Evolutionary conservation across 2,329 filamentous ascomycete species (phyloP).

Genomic region (Cyphellophora europaea): DNA sequence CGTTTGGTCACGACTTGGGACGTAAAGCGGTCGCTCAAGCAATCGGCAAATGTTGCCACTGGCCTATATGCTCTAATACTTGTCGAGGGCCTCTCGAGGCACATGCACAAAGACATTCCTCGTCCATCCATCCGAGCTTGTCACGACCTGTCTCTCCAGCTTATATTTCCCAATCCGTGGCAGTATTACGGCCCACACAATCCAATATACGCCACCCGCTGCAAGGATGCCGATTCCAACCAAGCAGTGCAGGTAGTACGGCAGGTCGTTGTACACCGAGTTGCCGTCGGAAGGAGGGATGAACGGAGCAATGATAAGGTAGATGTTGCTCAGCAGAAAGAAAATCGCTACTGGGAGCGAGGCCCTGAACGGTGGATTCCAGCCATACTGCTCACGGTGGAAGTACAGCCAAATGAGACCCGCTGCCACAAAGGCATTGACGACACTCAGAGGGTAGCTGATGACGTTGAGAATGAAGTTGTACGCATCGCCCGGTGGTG

Average conservation of each 20-base stretch:
- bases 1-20: no score
- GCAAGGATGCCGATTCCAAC: constrained; percentile 42
- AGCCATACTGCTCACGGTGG: constrained; percentile 22
- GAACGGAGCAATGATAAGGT: constrained; percentile 43
- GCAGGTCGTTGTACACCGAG: constrained; percentile 43
- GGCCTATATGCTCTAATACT: neutral
- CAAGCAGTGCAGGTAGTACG: constrained; percentile 45
- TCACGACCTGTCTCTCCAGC: constrained; percentile 47
- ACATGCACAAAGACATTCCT: constrained; percentile 38
- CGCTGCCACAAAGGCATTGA: constrained; percentile 29
- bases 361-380: constrained; percentile 40
- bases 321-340: constrained; percentile 45
- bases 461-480: constrained; percentile 43
- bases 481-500: constrained; percentile 59
- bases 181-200: constrained; percentile 41
- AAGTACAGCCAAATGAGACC: constrained; percentile 43
- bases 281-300: constrained; percentile 38
- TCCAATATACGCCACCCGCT: constrained; percentile 41
- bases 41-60: constrained; percentile 1
- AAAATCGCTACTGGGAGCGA: constrained; percentile 41
- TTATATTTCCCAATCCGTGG: constrained; percentile 38
- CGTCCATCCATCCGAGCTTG: constrained; percentile 54
- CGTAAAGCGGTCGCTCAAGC: no score
- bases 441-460: constrained; percentile 27
- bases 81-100: neutral